Percentiles rank a stretch among this genome's conserved stretches.
Evolutionary conservation across 169 alveolate genomes (phyloP).

Genomic region (Cryptosporidium sp.): DNA sequence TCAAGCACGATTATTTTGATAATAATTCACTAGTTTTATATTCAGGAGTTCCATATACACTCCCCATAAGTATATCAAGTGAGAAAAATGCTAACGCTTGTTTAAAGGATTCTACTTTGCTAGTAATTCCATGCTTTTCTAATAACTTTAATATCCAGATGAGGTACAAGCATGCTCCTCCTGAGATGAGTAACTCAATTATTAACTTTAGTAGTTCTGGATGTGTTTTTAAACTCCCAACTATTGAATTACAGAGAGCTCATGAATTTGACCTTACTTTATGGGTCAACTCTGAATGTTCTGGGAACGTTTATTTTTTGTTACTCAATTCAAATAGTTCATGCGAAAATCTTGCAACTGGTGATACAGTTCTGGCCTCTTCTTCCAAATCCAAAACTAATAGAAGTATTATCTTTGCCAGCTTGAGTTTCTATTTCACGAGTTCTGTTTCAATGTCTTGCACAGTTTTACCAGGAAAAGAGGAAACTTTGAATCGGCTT

Average conservation of each 20-base stretch:
- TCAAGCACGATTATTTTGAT: no score
- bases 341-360: background rate
- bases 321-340: constrained; percentile 7
- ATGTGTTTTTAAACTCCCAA: background rate
- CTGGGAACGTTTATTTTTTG: constrained; percentile 33
- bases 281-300: constrained; percentile 70
- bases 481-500: background rate
- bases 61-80: constrained; percentile 23
- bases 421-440: background rate
- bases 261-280: constrained; percentile 24
- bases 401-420: constrained; percentile 50
- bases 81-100: background rate
- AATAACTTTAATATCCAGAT: background rate
- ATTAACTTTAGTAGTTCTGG: background rate
- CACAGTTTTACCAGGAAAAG: constrained; percentile 43
- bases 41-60: constrained; percentile 31
- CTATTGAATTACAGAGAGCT: background rate
- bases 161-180: background rate
- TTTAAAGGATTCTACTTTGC: background rate
- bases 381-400: background rate
- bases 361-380: background rate
- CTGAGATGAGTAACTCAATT: background rate
- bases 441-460: constrained; percentile 27
- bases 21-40: background rate
- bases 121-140: constrained; percentile 32